Conservation (phyloP, 768 basidiomycete genomes). For the Mycena galopus region DNA sequence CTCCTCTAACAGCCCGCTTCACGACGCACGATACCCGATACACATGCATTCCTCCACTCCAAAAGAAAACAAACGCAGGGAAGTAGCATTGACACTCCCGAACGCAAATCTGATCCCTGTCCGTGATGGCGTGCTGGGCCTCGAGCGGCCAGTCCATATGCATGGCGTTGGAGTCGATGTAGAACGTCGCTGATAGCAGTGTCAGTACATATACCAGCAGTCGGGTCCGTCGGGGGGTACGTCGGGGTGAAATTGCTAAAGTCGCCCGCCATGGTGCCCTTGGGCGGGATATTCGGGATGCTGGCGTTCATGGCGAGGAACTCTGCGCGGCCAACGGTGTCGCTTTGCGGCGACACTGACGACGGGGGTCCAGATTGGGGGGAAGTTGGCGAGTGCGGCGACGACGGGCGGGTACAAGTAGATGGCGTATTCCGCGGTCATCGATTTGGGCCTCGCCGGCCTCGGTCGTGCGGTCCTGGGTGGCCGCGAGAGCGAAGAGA, state of each 20-base stretch:
- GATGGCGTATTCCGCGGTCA: conserved; percentile 12
- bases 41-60: too few relatives aligned
- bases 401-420: conserved; percentile 25
- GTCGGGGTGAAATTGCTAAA: conserved; percentile 13
- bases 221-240: conserved; percentile 48
- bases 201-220: conserved; percentile 55
- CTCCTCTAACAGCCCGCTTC: too few relatives aligned
- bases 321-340: conserved; percentile 17
- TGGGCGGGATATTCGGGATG: conserved; percentile 18
- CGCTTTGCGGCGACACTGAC: neutral
- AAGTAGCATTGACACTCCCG: conserved; percentile 27
- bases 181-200: conserved; percentile 35
- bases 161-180: conserved; percentile 30
- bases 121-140: conserved; percentile 30
- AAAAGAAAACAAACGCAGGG: neutral
- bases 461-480: conserved; percentile 18
- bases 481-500: neutral
- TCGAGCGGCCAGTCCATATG: conserved; percentile 25
- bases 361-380: conserved; percentile 17
- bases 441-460: conserved; percentile 7
- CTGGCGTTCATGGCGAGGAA: conserved; percentile 19
- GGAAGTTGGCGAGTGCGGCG: conserved; percentile 10
- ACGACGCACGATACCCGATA: too few relatives aligned
- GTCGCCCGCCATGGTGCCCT: conserved; percentile 19
- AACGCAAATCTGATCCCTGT: conserved; percentile 34